These are phyloP conservation scores for Kregervanrija pseudodelftensis DNA, from an alignment of 805 yeast species.

Conservation along the genomic window DNA sequence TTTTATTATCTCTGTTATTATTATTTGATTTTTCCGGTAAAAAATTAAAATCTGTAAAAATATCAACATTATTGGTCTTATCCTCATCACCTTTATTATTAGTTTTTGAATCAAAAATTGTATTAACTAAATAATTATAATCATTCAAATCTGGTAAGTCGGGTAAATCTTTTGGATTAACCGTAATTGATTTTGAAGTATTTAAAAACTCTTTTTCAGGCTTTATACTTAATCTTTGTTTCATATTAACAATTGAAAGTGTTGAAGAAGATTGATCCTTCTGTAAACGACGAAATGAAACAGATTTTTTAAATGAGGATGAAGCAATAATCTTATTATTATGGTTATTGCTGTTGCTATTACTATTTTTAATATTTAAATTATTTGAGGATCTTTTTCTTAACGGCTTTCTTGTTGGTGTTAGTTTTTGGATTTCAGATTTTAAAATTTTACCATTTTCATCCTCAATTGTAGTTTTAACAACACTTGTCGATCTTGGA, in stretches of 20 bases:
- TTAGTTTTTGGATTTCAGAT: slow-evolving; percentile 12
- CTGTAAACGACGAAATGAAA: slow-evolving; percentile 32
- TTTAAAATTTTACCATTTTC: slow-evolving; percentile 26
- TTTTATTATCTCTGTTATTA: background rate
- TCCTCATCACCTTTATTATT: background rate
- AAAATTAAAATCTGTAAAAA: background rate
- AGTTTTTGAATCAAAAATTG: slow-evolving; percentile 18
- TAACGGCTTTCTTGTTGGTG: background rate
- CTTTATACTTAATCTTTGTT: slow-evolving; percentile 6
- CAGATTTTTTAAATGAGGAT: slow-evolving; percentile 42
- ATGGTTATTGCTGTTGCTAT: background rate
- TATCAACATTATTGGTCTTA: background rate
- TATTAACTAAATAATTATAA: slow-evolving; percentile 25
- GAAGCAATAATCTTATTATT: slow-evolving; percentile 37
- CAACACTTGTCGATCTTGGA: slow-evolving; percentile 26
- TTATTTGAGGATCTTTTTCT: background rate
- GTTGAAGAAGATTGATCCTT: slow-evolving; percentile 7
- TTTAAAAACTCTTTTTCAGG: slow-evolving; percentile 3
- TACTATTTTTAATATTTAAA: background rate
- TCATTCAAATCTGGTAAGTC: slow-evolving; percentile 23
- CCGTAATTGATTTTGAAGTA: slow-evolving; percentile 6
- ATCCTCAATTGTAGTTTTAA: slow-evolving; percentile 28
- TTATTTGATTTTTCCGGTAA: too few relatives aligned
- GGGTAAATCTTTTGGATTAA: slow-evolving; percentile 20
- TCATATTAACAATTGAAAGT: slow-evolving; percentile 12